A percentile compares a stretch with the other conserved stretches of the same genome.
Conservation (phyloP, 768 basidiomycete genomes). For the Hypholoma sublateritium region DNA sequence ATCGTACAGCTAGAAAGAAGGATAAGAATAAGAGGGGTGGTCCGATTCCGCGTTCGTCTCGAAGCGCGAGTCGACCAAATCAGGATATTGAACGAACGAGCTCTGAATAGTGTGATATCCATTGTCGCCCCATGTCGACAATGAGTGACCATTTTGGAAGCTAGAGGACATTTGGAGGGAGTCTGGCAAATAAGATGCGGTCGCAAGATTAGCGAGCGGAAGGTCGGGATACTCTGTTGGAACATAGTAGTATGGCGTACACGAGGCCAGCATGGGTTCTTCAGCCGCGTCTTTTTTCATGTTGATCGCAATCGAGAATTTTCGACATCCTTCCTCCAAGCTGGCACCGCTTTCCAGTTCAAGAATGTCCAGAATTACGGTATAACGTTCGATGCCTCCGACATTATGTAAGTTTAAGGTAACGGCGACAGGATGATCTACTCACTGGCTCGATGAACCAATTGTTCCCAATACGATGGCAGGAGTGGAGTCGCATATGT, state of each 20-base stretch:
- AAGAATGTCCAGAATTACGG: conserved; percentile 17
- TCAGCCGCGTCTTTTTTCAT: conserved; percentile 7
- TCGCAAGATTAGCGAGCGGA: background rate
- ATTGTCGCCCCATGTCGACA: conserved; percentile 1
- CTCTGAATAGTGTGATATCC: background rate
- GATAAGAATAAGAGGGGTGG: conserved; percentile 24
- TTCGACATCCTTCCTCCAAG: conserved; percentile 2
- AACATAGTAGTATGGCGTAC: background rate
- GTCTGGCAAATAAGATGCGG: background rate
- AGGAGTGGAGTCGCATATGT: conserved; percentile 9
- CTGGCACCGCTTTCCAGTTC: conserved; percentile 4
- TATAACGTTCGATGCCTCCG: conserved; percentile 15
- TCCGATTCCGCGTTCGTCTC: conserved; percentile 32
- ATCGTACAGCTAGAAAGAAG: background rate
- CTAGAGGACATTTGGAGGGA: background rate
- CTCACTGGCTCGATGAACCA: conserved; percentile 10
- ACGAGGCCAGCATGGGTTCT: background rate
- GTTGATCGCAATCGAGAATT: conserved; percentile 19
- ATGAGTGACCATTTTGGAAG: background rate
- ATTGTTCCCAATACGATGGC: conserved; percentile 15
- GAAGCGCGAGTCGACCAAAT: conserved; percentile 2
- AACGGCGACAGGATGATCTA: background rate
- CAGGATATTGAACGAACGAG: background rate
- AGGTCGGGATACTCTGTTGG: conserved; percentile 2
- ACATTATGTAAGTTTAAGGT: background rate